Percentiles rank a stretch among this genome's conserved stretches.
Evolutionary conservation across 2,329 filamentous ascomycete species (phyloP).

Genomic region (Aspergillus ruber): DNA sequence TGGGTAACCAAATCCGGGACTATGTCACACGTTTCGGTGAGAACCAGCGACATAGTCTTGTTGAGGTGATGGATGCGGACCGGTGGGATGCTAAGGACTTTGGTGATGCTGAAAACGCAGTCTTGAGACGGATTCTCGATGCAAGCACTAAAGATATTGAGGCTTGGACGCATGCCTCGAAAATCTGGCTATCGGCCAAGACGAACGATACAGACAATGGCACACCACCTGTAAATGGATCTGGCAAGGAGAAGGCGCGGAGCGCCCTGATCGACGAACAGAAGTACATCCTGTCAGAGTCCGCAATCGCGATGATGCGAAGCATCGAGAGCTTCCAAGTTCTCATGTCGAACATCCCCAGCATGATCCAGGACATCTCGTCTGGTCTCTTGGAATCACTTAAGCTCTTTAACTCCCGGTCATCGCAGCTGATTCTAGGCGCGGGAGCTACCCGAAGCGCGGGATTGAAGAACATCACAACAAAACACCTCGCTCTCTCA

Average conservation of each 20-base stretch:
- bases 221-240: slow-evolving; percentile 23
- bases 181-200: slow-evolving; percentile 43
- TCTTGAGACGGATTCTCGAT: slow-evolving; percentile 51
- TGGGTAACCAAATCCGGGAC: slow-evolving; percentile 57
- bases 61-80: slow-evolving; percentile 55
- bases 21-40: slow-evolving; percentile 56
- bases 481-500: slow-evolving; percentile 86
- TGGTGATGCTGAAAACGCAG: slow-evolving; percentile 43
- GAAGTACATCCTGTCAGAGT: slow-evolving; percentile 77
- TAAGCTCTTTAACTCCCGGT: slow-evolving; percentile 89
- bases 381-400: slow-evolving; percentile 75
- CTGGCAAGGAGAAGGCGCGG: slow-evolving; percentile 57
- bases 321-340: slow-evolving; percentile 78
- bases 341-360: slow-evolving; percentile 77
- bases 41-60: slow-evolving; percentile 50
- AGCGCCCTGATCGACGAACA: slow-evolving; percentile 76
- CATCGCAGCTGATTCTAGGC: slow-evolving; percentile 92
- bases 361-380: slow-evolving; percentile 78
- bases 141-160: slow-evolving; percentile 54
- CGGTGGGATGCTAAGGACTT: slow-evolving; percentile 62
- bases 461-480: slow-evolving; percentile 91
- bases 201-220: slow-evolving; percentile 31
- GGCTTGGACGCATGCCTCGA: slow-evolving; percentile 47
- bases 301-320: slow-evolving; percentile 71
- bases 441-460: slow-evolving; percentile 85